Conservation (phyloP, 75 land plant species). For the Picea glauca region DNA sequence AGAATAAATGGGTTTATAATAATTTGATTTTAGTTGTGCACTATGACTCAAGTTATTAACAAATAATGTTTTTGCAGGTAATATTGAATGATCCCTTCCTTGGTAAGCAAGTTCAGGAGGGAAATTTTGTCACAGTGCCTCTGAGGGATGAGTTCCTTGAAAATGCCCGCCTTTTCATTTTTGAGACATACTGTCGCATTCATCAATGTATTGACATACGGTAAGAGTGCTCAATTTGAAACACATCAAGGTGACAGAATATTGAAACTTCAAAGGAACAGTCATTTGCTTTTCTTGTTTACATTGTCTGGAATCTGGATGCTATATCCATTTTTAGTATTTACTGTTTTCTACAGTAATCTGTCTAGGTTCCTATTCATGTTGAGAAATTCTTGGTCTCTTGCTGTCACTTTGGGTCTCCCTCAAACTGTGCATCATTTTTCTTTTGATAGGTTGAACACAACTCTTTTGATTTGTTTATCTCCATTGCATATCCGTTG, state of each 20-base stretch:
- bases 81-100: conserved; percentile 95
- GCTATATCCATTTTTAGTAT: conserved; percentile 26
- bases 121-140: conserved; percentile 63
- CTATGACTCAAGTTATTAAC: not conserved
- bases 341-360: no score
- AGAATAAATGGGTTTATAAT: not conserved
- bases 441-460: not conserved
- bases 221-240: conserved; percentile 30
- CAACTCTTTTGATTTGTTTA: no score
- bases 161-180: conserved; percentile 95
- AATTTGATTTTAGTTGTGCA: not conserved
- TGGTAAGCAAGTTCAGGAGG: conserved; percentile 80
- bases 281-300: not conserved
- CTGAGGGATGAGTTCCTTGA: conserved; percentile 93
- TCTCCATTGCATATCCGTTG: not conserved
- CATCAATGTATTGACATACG: conserved; percentile 94
- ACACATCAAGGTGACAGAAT: not conserved
- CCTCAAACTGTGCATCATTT: not conserved
- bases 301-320: not conserved
- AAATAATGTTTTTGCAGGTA: conserved; percentile 43
- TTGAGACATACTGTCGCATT: conserved; percentile 94
- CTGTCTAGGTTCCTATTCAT: not conserved
- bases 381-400: not conserved
- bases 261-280: not conserved
- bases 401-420: not conserved